Conservation (phyloP, 257 asterid species). For the Craterostigma plantagineum region DNA sequence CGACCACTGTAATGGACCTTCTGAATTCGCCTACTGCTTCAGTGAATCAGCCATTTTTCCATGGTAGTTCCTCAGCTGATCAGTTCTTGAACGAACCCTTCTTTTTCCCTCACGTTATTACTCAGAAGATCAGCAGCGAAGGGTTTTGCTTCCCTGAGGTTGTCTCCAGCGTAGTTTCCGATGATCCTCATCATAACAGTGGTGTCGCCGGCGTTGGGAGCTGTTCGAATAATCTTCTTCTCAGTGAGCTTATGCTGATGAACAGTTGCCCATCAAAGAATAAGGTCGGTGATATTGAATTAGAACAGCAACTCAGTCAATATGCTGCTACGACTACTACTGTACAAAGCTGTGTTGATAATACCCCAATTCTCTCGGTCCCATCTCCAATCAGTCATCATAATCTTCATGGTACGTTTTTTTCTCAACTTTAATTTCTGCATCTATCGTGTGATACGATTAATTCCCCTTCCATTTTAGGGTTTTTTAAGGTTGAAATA, state of each 20-base stretch:
- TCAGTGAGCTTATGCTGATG: conserved; percentile 43
- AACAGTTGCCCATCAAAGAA: conserved; percentile 22
- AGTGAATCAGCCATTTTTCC: conserved; percentile 44
- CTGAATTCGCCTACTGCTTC: conserved; percentile 56
- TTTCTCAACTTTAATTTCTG: too few species aligned
- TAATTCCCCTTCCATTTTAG: neutral
- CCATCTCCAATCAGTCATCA: conserved; percentile 13
- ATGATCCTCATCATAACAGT: conserved; percentile 5
- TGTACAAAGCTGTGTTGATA: neutral
- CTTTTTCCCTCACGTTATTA: conserved; percentile 32
- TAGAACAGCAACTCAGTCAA: conserved; percentile 16
- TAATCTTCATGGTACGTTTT: conserved; percentile 19
- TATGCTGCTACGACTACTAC: conserved; percentile 12
- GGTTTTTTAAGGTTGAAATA: too few species aligned
- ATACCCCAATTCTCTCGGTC: conserved; percentile 9
- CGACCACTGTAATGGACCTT: conserved; percentile 24
- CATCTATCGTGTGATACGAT: too few species aligned
- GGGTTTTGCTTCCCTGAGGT: conserved; percentile 30
- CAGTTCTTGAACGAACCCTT: conserved; percentile 37
- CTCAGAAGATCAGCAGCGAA: conserved; percentile 5
- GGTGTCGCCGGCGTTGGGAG: conserved; percentile 8
- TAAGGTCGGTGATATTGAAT: neutral
- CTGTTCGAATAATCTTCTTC: conserved; percentile 17
- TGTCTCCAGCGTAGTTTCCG: conserved; percentile 8
- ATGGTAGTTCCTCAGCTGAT: neutral